Evolutionary conservation across 176 grass and related monocot species (phyloP), one percentile per base, ranked within the genome.

Genomic region (Miscanthus lutarioriparius): DNA sequence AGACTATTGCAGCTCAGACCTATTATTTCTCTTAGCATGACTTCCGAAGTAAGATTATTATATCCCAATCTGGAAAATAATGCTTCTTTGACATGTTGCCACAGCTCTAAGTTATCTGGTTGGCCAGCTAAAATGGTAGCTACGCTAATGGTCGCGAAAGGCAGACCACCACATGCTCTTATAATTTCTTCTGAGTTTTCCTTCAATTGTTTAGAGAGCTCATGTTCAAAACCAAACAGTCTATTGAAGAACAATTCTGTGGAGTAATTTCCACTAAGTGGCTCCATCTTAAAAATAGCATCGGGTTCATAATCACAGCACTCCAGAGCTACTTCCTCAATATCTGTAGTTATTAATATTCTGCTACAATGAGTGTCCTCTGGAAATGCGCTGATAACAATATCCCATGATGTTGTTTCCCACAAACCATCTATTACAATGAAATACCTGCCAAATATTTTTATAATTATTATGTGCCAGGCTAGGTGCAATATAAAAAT

Each of bases 371-470:
- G 0, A 8, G 16, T 32, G 2, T 4, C 10, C 0, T 65, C 56
- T 0, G 59, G 76, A 45, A 79, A 27, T 32, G 76, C 59, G 10
- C n/a, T 19, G 0, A 5, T 45, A 8, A 79, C 3, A 23, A 65
- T 20, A 27, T 79, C 48, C 76, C 76, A 79, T 7, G 70, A 72
- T 47, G 12, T 26, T 7, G 11, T 72, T 45, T 72, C 70, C 70
- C 40, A 72, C 0, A 72, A 43, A 16, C 40, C 70, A 45, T 72
- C 70, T 3, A 72, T 43, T 27, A 72, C 4, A 28, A 72, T 47
- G 2, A 72, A 0, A 9, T 72, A 72, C 22, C 70, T 72, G 70
- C 40, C n/a, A 43, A 5, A 41, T 70, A 6, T 5, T 69, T 69
- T 67, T 9, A 36, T 16, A 36, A 67, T 9, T 9, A 67, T 19